Conservation (phyloP, 2,329 filamentous ascomycete genomes). For the Karstenula rhodostoma region DNA sequence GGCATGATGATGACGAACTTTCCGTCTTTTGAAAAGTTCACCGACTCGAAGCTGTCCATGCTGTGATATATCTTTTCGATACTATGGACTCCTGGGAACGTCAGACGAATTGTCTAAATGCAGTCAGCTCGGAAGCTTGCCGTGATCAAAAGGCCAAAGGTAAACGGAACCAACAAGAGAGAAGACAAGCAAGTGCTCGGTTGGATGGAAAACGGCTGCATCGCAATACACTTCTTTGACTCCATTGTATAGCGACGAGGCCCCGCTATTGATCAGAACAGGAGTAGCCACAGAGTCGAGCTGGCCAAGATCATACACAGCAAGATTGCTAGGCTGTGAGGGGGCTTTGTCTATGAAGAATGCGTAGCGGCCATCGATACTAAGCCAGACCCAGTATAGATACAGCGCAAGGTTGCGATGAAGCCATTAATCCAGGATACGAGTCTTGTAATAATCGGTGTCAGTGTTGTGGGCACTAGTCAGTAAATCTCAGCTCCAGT, state of each 20-base stretch:
- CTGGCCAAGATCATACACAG: slow-evolving; percentile 7
- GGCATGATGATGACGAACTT: not conserved
- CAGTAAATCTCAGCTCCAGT: not conserved
- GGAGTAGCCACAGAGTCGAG: not conserved
- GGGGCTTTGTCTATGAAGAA: slow-evolving; percentile 9
- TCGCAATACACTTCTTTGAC: not conserved
- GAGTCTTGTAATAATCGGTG: not conserved
- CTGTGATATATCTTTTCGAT: not conserved
- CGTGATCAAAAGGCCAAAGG: slow-evolving; percentile 8
- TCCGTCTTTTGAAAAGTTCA: not conserved
- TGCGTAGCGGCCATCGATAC: not conserved
- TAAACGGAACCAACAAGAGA: slow-evolving; percentile 6
- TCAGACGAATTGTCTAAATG: not conserved
- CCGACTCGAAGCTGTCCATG: not conserved
- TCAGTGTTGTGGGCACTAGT: not conserved
- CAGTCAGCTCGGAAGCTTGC: not conserved
- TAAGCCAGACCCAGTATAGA: slow-evolving; percentile 9
- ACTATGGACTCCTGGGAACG: too few relatives aligned
- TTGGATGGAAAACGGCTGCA: not conserved
- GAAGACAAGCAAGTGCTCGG: not conserved
- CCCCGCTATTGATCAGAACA: not conserved
- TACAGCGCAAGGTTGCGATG: slow-evolving; percentile 9
- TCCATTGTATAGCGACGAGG: not conserved
- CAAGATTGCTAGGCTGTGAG: slow-evolving; percentile 4
- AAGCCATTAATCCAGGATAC: slow-evolving; percentile 1